Percentiles rank a stretch among this genome's conserved stretches.
Evolutionary conservation across 108 stramenopile species (phyloP).

Genomic region (Nitzschia sp.): DNA sequence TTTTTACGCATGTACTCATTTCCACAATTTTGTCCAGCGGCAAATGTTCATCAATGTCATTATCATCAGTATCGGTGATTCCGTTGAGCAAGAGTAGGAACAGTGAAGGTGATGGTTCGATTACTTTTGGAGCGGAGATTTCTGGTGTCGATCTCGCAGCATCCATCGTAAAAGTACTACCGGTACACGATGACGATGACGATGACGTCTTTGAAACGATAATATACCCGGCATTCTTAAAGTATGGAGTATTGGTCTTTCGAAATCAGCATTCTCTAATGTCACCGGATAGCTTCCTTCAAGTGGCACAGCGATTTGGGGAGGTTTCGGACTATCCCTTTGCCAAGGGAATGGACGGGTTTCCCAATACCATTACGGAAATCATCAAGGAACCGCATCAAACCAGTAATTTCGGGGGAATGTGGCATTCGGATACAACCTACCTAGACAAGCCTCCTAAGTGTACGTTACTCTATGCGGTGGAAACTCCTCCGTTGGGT

Average conservation of each 20-base stretch:
- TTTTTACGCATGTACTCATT: no score
- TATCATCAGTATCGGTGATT: no score
- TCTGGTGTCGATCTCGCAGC: neutral
- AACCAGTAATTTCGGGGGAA: neutral
- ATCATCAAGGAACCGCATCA: neutral
- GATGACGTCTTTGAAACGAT: neutral
- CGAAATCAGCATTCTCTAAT: neutral
- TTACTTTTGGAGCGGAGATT: neutral
- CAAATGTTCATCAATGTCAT: no score
- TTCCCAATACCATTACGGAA: neutral
- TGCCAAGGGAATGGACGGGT: neutral
- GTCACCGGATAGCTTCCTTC: neutral
- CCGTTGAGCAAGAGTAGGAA: no score
- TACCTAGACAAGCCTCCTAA: slow-evolving; percentile 3
- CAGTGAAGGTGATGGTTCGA: no score
- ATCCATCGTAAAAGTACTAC: neutral
- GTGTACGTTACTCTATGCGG: neutral
- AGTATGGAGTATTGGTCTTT: neutral
- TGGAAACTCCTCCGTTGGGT: neutral
- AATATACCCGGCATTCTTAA: neutral
- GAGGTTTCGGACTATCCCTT: neutral
- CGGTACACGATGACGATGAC: neutral
- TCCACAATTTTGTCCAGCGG: no score
- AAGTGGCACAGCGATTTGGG: neutral
- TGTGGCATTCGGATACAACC: slow-evolving; percentile 1